These are phyloP conservation scores for Leccinum subrobustum DNA, from an alignment of 1,284 basidiomycete species.

Conservation along the genomic window DNA sequence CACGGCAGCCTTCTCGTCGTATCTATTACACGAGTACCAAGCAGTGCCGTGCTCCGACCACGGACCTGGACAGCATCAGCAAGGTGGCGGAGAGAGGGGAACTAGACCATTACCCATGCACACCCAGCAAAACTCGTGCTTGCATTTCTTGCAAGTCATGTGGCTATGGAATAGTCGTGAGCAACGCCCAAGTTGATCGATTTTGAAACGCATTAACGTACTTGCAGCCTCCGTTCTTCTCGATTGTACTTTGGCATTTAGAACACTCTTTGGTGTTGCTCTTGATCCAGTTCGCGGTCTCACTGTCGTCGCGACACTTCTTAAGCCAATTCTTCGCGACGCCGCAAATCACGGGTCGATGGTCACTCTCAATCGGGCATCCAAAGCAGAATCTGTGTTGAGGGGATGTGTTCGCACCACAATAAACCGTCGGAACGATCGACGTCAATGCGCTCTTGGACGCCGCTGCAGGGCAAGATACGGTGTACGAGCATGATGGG, in stretches of 20 bases:
- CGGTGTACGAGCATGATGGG: slow-evolving; percentile 82
- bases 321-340: slow-evolving; percentile 94
- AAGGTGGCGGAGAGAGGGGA: neutral
- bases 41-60: slow-evolving; percentile 98
- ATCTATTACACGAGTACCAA: slow-evolving; percentile 98
- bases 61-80: slow-evolving; percentile 52
- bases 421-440: slow-evolving; percentile 88
- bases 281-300: slow-evolving; percentile 99
- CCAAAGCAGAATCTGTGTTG: slow-evolving; percentile 83
- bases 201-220: slow-evolving; percentile 42
- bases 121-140: slow-evolving; percentile 85
- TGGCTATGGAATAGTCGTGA: slow-evolving; percentile 55
- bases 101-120: slow-evolving; percentile 60
- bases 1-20: slow-evolving; percentile 88
- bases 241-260: slow-evolving; percentile 94
- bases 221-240: slow-evolving; percentile 99
- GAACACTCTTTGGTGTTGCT: slow-evolving; percentile 99
- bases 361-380: slow-evolving; percentile 82
- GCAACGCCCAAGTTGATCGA: neutral
- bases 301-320: slow-evolving; percentile 97
- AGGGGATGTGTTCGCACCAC: slow-evolving; percentile 62
- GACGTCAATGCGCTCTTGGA: slow-evolving; percentile 73
- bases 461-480: slow-evolving; percentile 80
- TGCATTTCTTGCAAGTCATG: slow-evolving; percentile 99
- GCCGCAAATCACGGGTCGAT: slow-evolving; percentile 87